A percentile compares a stretch with the other conserved stretches of the same genome.
phyloP scores from a whole-genome alignment of 352 stramenopile genomes.

The Pythium aquatile region DNA sequence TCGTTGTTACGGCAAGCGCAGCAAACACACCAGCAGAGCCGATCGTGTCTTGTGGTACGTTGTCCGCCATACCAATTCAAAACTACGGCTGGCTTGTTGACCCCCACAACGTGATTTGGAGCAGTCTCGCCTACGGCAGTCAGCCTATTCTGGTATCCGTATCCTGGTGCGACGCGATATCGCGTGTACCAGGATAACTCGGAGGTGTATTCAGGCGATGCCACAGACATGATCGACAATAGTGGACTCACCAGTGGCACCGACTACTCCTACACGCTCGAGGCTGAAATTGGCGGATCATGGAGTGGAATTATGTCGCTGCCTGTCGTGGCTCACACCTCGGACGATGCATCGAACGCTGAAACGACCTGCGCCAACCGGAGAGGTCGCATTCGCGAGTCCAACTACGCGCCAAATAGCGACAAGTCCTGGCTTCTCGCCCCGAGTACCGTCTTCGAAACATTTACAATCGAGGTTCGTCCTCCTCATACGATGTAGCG shows the following conservation, averaged over 20 bases:
- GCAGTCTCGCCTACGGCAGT: slow-evolving; percentile 36
- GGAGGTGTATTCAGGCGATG: slow-evolving; percentile 14
- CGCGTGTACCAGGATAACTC: slow-evolving; percentile 33
- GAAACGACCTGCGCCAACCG: slow-evolving; percentile 28
- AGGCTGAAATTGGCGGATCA: slow-evolving; percentile 8
- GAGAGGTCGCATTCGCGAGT: slow-evolving; percentile 30
- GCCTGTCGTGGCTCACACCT: slow-evolving; percentile 6
- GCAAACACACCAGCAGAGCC: slow-evolving; percentile 19
- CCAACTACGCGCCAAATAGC: slow-evolving; percentile 36
- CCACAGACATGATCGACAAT: slow-evolving; percentile 18
- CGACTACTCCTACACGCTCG: slow-evolving; percentile 13
- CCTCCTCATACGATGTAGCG: neutral
- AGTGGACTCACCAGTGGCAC: neutral
- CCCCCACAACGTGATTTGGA: neutral
- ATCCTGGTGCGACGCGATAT: slow-evolving; percentile 40
- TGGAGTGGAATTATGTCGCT: slow-evolving; percentile 2
- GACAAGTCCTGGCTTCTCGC: slow-evolving; percentile 40
- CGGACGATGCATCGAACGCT: neutral
- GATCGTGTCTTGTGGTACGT: slow-evolving; percentile 26
- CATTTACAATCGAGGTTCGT: slow-evolving; percentile 26
- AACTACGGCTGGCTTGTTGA: neutral
- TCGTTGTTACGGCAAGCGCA: slow-evolving; percentile 9
- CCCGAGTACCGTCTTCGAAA: slow-evolving; percentile 15
- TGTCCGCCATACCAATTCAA: neutral
- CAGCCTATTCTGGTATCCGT: slow-evolving; percentile 44